Percentiles rank a stretch among this genome's conserved stretches.
Evolutionary conservation across 202 grass and related monocot genomes (phyloP).

Genomic region (Digitaria exilis): DNA sequence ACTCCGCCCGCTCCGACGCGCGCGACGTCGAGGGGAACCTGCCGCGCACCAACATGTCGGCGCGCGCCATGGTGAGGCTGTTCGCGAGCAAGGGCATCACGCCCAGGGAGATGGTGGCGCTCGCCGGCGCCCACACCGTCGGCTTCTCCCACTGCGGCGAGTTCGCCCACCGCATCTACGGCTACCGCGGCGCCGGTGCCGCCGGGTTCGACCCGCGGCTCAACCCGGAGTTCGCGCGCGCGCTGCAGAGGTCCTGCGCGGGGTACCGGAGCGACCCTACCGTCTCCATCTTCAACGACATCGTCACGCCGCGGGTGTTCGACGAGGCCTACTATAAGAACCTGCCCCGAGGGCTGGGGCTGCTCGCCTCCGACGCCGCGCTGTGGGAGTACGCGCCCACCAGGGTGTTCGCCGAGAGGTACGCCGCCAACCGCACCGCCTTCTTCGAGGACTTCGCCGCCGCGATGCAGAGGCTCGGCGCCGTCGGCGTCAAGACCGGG

Average conservation of each 20-base stretch:
- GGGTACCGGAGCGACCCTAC: slow-evolving; percentile 59
- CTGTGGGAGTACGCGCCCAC: slow-evolving; percentile 67
- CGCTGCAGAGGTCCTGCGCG: slow-evolving; percentile 63
- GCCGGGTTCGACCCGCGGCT: slow-evolving; percentile 55
- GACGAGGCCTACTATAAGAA: slow-evolving; percentile 86
- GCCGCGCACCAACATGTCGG: slow-evolving; percentile 68
- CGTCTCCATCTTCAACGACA: slow-evolving; percentile 83
- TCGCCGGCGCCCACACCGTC: slow-evolving; percentile 72
- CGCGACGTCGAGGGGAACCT: slow-evolving; percentile 54
- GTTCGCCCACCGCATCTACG: slow-evolving; percentile 73
- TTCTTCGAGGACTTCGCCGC: slow-evolving; percentile 83
- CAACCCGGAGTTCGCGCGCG: slow-evolving; percentile 62
- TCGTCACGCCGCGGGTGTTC: slow-evolving; percentile 64
- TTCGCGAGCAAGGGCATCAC: slow-evolving; percentile 59
- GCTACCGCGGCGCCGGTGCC: slow-evolving; percentile 18
- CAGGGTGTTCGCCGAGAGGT: slow-evolving; percentile 56
- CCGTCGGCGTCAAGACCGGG: slow-evolving; percentile 69
- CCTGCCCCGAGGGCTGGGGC: slow-evolving; percentile 55
- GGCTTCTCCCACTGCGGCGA: slow-evolving; percentile 91
- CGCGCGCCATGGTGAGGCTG: slow-evolving; percentile 50
- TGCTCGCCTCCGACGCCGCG: slow-evolving; percentile 76
- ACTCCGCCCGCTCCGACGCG: slow-evolving; percentile 45
- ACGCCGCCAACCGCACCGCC: slow-evolving; percentile 66
- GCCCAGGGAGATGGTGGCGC: slow-evolving; percentile 64
- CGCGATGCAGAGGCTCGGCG: slow-evolving; percentile 79